Percentiles rank a stretch among this genome's conserved stretches.
Conservation (phyloP, 2,329 filamentous ascomycete genomes). For the Simplicillium sp. region DNA sequence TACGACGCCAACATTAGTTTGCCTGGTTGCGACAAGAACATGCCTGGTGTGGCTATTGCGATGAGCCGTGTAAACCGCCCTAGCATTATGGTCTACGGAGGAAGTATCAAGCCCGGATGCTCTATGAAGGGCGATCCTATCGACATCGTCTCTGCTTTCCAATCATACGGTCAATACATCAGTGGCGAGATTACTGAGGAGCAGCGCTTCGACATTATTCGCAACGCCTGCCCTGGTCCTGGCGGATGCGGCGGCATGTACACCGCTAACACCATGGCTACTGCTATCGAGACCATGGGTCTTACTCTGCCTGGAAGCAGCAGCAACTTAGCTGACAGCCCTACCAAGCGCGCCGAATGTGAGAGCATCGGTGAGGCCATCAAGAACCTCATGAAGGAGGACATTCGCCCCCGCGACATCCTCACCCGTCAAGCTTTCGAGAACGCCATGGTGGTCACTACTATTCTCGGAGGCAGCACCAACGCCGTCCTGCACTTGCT, state of each 20-base stretch:
- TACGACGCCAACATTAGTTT: constrained; percentile 97
- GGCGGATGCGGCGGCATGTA: constrained; percentile 83
- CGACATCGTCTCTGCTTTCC: constrained; percentile 96
- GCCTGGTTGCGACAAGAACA: constrained; percentile 98
- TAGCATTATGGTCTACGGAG: constrained; percentile 95
- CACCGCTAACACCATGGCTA: constrained; percentile 90
- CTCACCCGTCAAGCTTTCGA: constrained; percentile 74
- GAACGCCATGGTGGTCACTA: constrained; percentile 76
- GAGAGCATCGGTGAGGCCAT: constrained; percentile 62
- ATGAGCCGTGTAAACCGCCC: constrained; percentile 94
- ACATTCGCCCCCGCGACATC: constrained; percentile 70
- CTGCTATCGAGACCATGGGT: constrained; percentile 82
- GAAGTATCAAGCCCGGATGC: constrained; percentile 87
- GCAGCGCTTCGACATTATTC: constrained; percentile 87
- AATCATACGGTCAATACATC: constrained; percentile 93
- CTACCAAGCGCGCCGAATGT: constrained; percentile 65
- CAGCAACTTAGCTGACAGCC: constrained; percentile 67
- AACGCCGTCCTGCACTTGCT: constrained; percentile 81
- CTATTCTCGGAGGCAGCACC: constrained; percentile 74
- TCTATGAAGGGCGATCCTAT: constrained; percentile 66
- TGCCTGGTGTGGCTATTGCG: constrained; percentile 86
- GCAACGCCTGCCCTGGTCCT: constrained; percentile 61
- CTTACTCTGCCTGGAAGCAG: constrained; percentile 78
- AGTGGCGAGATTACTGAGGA: constrained; percentile 85
- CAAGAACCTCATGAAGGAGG: constrained; percentile 63